Conservation (phyloP, 2,329 filamentous ascomycete species). For the Alternaria longipes region DNA sequence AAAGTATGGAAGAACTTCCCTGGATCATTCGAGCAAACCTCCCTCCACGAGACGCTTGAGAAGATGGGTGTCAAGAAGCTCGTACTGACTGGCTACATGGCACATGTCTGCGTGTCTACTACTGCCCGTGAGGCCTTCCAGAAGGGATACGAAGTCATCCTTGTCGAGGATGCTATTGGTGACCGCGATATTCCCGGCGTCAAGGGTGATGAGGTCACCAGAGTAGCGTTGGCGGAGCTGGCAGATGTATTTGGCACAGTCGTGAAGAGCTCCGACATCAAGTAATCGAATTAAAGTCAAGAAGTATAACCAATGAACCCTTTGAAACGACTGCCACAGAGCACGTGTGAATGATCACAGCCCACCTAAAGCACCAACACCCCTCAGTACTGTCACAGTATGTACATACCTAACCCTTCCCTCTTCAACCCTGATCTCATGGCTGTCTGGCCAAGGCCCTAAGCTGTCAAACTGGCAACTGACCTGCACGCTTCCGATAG, state of each 20-base stretch:
- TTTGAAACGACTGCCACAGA: background rate
- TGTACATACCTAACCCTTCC: constrained; percentile 47
- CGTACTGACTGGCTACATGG: constrained; percentile 70
- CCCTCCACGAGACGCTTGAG: constrained; percentile 65
- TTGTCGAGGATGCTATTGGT: constrained; percentile 70
- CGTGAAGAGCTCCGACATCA: constrained; percentile 61
- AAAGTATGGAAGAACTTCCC: constrained; percentile 66
- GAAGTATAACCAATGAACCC: background rate
- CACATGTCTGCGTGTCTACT: constrained; percentile 71
- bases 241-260: constrained; percentile 71
- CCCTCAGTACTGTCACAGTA: constrained; percentile 39
- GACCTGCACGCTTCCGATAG: constrained; percentile 40
- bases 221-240: constrained; percentile 64
- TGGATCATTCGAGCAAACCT: constrained; percentile 68
- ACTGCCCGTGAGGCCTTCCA: constrained; percentile 70
- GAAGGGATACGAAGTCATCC: constrained; percentile 69
- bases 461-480: constrained; percentile 44
- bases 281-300: constrained; percentile 25
- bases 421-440: constrained; percentile 39
- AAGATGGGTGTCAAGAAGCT: constrained; percentile 65
- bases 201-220: constrained; percentile 63
- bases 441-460: constrained; percentile 39
- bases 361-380: constrained; percentile 1
- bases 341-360: too few relatives aligned
- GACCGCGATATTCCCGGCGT: constrained; percentile 73